Percentiles rank a stretch among this genome's conserved stretches.
phyloP scores from a whole-genome alignment of 768 basidiomycete species.

The Gyrodon lividus region DNA sequence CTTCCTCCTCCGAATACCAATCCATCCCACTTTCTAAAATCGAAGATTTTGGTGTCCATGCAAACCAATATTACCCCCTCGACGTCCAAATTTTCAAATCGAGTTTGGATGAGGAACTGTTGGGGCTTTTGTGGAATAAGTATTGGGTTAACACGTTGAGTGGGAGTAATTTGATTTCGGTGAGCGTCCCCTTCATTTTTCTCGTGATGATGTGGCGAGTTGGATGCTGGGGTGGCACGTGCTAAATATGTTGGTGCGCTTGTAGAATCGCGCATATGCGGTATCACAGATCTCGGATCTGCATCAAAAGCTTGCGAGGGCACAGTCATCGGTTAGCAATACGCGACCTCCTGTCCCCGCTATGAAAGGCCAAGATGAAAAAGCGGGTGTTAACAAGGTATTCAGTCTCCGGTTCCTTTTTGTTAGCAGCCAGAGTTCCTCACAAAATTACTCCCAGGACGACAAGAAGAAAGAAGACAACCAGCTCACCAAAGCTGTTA shows the following conservation, averaged over 20 bases:
- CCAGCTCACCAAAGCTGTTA: constrained; percentile 83
- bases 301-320: constrained; percentile 83
- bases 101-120: constrained; percentile 78
- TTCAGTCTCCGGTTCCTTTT: neutral
- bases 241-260: neutral
- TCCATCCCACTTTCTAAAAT: constrained; percentile 96
- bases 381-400: constrained; percentile 42
- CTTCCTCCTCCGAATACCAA: constrained; percentile 81
- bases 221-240: neutral
- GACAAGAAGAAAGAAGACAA: constrained; percentile 89
- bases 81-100: constrained; percentile 97
- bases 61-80: constrained; percentile 91
- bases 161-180: constrained; percentile 89
- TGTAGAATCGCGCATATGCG: constrained; percentile 89
- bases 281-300: constrained; percentile 89
- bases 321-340: constrained; percentile 52
- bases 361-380: constrained; percentile 52
- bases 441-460: constrained; percentile 30
- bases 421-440: neutral
- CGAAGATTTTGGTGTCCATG: constrained; percentile 98
- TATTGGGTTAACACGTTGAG: constrained; percentile 99
- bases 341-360: constrained; percentile 59
- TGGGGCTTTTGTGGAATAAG: constrained; percentile 96
- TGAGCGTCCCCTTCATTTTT: constrained; percentile 35
- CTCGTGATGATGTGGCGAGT: neutral